Evolutionary conservation across 305 asterid genomes (phyloP), one percentile per base, ranked within the genome.

Genomic region (Ajuga reptans): DNA sequence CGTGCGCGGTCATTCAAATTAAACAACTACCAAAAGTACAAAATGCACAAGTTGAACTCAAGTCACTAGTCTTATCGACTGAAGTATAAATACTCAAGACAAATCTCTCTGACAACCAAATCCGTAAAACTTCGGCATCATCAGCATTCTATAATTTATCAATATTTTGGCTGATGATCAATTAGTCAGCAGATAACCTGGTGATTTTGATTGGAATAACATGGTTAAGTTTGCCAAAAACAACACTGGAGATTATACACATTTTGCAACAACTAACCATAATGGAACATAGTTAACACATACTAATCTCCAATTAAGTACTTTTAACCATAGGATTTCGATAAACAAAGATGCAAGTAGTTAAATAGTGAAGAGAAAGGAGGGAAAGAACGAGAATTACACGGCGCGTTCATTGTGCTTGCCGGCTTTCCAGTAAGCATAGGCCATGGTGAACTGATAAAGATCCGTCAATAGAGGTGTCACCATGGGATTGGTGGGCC

Each of bases 391-490:
- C 21, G 55, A 36, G 15, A 16, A 37, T 82, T 77, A 93, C 99
- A 93, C 97, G 1, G 99, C 96, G 80, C 91, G 95, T 61, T 93
- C 99, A 37, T 84, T 71, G 78, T 90, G 95, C 68, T 93, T 93
- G 53, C 89, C 89, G 63, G 92, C 97, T 86, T 89, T 93, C 99
- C 99, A 93, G 75, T 93, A 90, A 63, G 99, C 99, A 70, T 93
- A 93, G 15, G 97, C 99, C 99, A 93, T 90, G 34, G 96, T 87
- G 80, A 89, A 93, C 89, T 93, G 97, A 74, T 93, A 93, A 43
- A 93, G 96, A 82, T 91, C 96, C 65, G 97, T 93, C 64, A 93
- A 83, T 5, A 93, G 84, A 76, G 99, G 99, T 11, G 99, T 89
- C 36, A 90, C 96, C 99, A 90, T 90, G 6, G 99, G 96, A 86